Conservation (phyloP, 2,329 filamentous ascomycete genomes). For the Hymenoscyphus fructigenus region DNA sequence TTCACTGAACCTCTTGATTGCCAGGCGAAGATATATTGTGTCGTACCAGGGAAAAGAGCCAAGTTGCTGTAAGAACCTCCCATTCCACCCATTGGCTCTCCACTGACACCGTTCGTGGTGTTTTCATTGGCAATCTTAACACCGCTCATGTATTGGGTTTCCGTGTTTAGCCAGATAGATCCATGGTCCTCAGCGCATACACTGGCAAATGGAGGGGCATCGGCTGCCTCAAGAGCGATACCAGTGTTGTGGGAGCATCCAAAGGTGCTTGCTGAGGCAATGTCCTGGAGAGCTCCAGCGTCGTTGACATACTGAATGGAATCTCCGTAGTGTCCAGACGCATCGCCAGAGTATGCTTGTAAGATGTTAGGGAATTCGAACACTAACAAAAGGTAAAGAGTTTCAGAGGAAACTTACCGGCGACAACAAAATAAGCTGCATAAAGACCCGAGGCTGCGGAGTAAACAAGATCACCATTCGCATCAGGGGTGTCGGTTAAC, state of each 20-base stretch:
- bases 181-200: conserved; percentile 63
- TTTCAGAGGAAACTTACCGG: conserved; percentile 37
- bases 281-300: conserved; percentile 49
- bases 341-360: conserved; percentile 49
- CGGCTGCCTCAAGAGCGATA: conserved; percentile 61
- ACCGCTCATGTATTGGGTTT: conserved; percentile 56
- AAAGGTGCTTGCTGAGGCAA: conserved; percentile 54
- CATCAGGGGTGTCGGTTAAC: conserved; percentile 53
- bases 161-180: conserved; percentile 63
- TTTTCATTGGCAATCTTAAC: conserved; percentile 64
- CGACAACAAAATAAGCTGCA: conserved; percentile 62
- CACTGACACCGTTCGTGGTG: conserved; percentile 56
- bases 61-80: conserved; percentile 60
- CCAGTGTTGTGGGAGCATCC: conserved; percentile 66
- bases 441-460: conserved; percentile 55
- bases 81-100: conserved; percentile 61
- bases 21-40: conserved; percentile 61
- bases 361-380: background rate
- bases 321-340: conserved; percentile 58
- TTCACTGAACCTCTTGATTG: conserved; percentile 58
- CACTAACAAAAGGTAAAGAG: background rate
- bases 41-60: conserved; percentile 50
- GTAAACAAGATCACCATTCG: conserved; percentile 63
- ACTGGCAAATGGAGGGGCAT: conserved; percentile 56
- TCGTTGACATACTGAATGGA: conserved; percentile 51